Conservation (phyloP, 1,284 basidiomycete species). For the Lentinula novae-zelandiae region DNA sequence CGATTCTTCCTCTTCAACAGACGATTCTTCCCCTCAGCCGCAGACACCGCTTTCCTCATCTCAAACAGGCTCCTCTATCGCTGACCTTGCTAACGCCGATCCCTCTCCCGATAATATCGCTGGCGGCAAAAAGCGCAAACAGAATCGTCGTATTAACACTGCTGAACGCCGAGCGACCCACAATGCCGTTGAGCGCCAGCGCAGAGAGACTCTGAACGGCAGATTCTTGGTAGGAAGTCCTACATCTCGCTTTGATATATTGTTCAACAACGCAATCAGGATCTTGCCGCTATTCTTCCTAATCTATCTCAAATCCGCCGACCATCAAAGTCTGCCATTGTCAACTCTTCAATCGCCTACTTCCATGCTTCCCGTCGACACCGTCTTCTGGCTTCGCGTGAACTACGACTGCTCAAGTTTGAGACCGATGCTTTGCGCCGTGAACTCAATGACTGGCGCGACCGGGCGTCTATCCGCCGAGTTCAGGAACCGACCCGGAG, state of each 20-base stretch:
- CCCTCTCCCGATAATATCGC: constrained; percentile 22
- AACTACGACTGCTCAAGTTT: constrained; percentile 70
- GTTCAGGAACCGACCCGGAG: constrained; percentile 67
- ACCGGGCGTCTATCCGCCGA: constrained; percentile 64
- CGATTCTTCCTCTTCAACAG: constrained; percentile 36
- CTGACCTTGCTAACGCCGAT: constrained; percentile 25
- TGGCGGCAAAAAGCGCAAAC: constrained; percentile 62
- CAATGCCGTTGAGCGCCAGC: constrained; percentile 91
- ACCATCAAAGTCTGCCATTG: constrained; percentile 91
- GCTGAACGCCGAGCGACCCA: constrained; percentile 92
- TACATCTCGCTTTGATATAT: constrained; percentile 6
- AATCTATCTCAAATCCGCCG: constrained; percentile 87
- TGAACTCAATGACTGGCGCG: constrained; percentile 87
- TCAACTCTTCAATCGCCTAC: constrained; percentile 87
- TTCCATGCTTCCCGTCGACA: constrained; percentile 79
- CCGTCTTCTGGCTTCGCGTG: constrained; percentile 71
- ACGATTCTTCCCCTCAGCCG: constrained; percentile 37
- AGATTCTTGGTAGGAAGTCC: constrained; percentile 71
- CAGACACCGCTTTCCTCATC: background rate
- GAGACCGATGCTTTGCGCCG: constrained; percentile 79
- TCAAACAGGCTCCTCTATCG: constrained; percentile 23
- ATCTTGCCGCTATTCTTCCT: constrained; percentile 86
- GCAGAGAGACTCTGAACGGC: constrained; percentile 87
- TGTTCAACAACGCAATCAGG: constrained; percentile 36
- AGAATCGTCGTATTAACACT: constrained; percentile 82